Conservation (phyloP, 768 basidiomycete species). For the Leucosporidium scottii region DNA sequence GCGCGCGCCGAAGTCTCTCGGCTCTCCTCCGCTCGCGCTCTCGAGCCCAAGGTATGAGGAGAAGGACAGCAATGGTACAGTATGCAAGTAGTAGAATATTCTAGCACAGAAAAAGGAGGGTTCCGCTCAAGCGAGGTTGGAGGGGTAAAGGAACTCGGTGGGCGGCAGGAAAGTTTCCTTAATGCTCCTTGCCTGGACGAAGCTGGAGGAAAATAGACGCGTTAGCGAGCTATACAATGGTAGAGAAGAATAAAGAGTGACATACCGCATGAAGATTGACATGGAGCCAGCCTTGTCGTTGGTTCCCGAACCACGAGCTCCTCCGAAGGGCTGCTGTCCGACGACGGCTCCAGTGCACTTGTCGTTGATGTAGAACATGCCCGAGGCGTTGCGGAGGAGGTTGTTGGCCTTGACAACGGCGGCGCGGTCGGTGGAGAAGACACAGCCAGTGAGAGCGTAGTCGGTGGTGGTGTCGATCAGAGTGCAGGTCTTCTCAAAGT, state of each 20-base stretch:
- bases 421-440: constrained; percentile 75
- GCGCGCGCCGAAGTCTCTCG: too few species aligned
- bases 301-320: constrained; percentile 77
- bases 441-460: constrained; percentile 91
- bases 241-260: not conserved
- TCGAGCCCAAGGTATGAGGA: too few species aligned
- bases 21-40: too few species aligned
- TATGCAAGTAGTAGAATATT: too few species aligned
- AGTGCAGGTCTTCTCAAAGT: constrained; percentile 78
- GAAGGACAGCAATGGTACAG: too few species aligned
- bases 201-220: constrained; percentile 38
- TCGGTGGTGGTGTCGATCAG: constrained; percentile 76
- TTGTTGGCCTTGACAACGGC: constrained; percentile 73
- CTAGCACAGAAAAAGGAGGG: too few species aligned
- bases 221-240: not conserved
- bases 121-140: constrained; percentile 49
- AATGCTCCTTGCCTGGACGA: constrained; percentile 82
- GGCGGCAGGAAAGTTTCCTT: constrained; percentile 85
- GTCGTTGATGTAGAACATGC: constrained; percentile 97
- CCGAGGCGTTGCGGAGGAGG: constrained; percentile 79
- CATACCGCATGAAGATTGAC: constrained; percentile 54
- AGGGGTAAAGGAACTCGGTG: constrained; percentile 75
- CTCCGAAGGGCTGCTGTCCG: constrained; percentile 93
- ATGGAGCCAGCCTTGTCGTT: constrained; percentile 96
- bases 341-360: constrained; percentile 98